These are phyloP conservation scores for Detonula confervacea DNA, from an alignment of 352 stramenopile species.

Conservation along the genomic window DNA sequence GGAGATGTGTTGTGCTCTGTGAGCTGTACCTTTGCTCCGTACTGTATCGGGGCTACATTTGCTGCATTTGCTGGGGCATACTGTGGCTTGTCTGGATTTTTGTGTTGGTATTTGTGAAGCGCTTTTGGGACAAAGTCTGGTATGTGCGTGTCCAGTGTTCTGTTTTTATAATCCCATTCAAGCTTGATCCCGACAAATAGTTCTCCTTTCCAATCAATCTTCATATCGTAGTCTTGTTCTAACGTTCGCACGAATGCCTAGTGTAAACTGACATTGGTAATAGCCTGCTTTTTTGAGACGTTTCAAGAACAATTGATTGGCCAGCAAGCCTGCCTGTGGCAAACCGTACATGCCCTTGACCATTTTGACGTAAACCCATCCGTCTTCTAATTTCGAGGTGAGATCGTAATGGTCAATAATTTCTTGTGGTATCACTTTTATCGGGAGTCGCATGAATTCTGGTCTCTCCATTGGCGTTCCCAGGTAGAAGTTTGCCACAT, in stretches of 20 bases:
- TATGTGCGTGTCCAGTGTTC: conserved; percentile 15
- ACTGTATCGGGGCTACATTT: conserved; percentile 1
- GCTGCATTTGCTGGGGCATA: not conserved
- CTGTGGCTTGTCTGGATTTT: conserved; percentile 5
- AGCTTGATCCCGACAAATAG: conserved; percentile 31
- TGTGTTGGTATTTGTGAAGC: conserved; percentile 17
- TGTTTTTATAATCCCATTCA: conserved; percentile 40
- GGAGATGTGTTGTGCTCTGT: not conserved
- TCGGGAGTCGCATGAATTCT: conserved; percentile 40
- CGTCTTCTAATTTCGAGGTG: not conserved
- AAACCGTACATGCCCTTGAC: conserved; percentile 38
- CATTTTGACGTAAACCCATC: conserved; percentile 32
- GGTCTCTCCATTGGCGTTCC: conserved; percentile 28
- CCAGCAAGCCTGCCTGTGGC: conserved; percentile 31
- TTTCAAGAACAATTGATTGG: conserved; percentile 18
- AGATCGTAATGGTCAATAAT: conserved; percentile 47
- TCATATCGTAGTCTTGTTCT: conserved; percentile 26
- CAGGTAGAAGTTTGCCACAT: conserved; percentile 49
- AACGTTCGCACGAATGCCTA: conserved; percentile 34
- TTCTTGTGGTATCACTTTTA: conserved; percentile 21
- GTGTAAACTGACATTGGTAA: conserved; percentile 16
- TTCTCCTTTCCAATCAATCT: conserved; percentile 21
- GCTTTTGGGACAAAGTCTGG: conserved; percentile 27
- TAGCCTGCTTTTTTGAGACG: conserved; percentile 33
- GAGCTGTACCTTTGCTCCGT: not conserved